phyloP scores from a whole-genome alignment of 2,329 filamentous ascomycete species.

The Claviceps arundinis region DNA sequence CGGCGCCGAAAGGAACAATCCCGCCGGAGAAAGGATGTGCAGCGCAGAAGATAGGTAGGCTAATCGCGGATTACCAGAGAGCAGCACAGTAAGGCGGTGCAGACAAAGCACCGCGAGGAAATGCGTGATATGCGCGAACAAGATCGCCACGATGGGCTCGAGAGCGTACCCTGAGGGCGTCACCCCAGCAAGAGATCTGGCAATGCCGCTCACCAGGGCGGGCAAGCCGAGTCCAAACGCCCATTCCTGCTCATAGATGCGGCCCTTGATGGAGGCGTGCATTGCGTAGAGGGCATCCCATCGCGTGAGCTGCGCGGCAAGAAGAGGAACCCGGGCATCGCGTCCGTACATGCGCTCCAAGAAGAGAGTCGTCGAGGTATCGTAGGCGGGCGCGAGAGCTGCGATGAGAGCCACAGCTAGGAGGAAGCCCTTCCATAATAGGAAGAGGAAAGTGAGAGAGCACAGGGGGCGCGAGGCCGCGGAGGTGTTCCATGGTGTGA shows the following conservation, averaged over 20 bases:
- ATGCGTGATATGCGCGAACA: slow-evolving; percentile 62
- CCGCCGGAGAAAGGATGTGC: slow-evolving; percentile 76
- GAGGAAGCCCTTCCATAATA: slow-evolving; percentile 54
- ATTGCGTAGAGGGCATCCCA: slow-evolving; percentile 78
- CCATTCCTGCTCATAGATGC: slow-evolving; percentile 74
- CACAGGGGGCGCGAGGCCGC: background rate
- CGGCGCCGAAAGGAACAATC: slow-evolving; percentile 77
- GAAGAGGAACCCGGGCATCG: slow-evolving; percentile 26
- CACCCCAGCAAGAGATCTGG: slow-evolving; percentile 8
- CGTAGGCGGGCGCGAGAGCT: slow-evolving; percentile 50
- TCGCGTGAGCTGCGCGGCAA: slow-evolving; percentile 48
- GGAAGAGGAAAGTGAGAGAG: slow-evolving; percentile 28
- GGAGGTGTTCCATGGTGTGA: background rate
- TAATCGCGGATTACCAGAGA: slow-evolving; percentile 39
- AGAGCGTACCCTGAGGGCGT: slow-evolving; percentile 7
- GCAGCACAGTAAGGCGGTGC: slow-evolving; percentile 47
- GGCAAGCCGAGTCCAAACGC: slow-evolving; percentile 52
- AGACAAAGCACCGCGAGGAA: slow-evolving; percentile 61
- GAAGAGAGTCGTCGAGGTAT: slow-evolving; percentile 55
- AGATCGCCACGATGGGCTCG: slow-evolving; percentile 44
- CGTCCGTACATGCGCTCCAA: slow-evolving; percentile 21
- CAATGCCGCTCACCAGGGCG: slow-evolving; percentile 21
- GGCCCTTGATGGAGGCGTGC: slow-evolving; percentile 46
- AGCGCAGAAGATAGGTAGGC: slow-evolving; percentile 58
- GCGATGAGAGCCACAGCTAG: slow-evolving; percentile 44